Evolutionary conservation across 1,284 basidiomycete species (phyloP).

Genomic region (Ustilago sp.): DNA sequence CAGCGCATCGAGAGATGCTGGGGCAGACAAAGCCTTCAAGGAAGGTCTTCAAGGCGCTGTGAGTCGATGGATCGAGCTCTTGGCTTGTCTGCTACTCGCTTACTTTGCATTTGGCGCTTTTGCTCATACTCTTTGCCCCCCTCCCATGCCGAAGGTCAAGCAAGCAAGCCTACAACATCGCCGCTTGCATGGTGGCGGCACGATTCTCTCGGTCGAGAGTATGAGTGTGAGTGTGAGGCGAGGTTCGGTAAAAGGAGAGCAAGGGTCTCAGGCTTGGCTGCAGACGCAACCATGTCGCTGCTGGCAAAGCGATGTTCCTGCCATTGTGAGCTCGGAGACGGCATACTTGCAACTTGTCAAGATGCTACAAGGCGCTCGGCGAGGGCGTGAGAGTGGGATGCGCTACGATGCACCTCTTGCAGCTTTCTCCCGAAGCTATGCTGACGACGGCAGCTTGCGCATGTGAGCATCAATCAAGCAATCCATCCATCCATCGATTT

Average conservation of each 20-base stretch:
- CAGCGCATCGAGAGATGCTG: constrained; percentile 2
- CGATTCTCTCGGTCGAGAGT: neutral
- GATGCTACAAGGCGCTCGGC: constrained; percentile 2
- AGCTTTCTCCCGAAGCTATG: constrained; percentile 10
- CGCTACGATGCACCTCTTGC: constrained; percentile 21
- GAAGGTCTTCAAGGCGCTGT: neutral
- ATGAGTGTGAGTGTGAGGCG: neutral
- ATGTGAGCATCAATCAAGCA: constrained; percentile 1
- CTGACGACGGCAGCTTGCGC: neutral
- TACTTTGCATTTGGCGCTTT: neutral
- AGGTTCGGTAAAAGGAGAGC: neutral
- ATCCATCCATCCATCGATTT: neutral
- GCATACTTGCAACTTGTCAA: constrained; percentile 8
- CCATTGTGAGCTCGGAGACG: neutral
- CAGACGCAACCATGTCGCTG: constrained; percentile 10
- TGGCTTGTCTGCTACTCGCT: neutral
- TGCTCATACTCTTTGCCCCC: neutral
- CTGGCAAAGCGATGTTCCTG: constrained; percentile 5
- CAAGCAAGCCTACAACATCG: neutral
- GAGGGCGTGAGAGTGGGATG: constrained; percentile 12
- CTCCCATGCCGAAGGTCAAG: neutral
- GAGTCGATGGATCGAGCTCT: neutral
- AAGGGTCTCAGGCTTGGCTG: constrained; percentile 15
- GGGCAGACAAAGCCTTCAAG: constrained; percentile 4
- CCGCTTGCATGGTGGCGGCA: neutral